A percentile compares a stretch with the other conserved stretches of the same genome.
Conservation (phyloP, 2,329 filamentous ascomycete genomes). For the Cyphellophora europaea region DNA sequence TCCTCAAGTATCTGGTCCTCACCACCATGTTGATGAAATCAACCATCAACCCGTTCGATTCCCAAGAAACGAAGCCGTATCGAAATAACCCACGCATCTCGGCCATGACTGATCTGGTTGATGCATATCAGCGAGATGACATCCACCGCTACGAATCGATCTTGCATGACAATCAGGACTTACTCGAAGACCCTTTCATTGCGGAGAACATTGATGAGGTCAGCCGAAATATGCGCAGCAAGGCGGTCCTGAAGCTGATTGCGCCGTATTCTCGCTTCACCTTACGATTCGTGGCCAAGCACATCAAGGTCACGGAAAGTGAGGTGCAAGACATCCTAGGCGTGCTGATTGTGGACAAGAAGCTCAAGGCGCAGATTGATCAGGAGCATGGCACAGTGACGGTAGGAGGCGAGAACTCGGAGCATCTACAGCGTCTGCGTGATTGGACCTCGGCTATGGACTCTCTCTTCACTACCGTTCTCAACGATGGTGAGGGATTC, state of each 20-base stretch:
- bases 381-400: conserved; percentile 77
- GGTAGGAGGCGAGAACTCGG: conserved; percentile 59
- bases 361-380: conserved; percentile 80
- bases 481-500: conserved; percentile 68
- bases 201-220: conserved; percentile 99
- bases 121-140: conserved; percentile 92
- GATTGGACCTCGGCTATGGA: conserved; percentile 64
- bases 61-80: conserved; percentile 97
- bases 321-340: conserved; percentile 96
- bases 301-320: conserved; percentile 72
- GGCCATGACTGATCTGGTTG: conserved; percentile 94
- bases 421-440: conserved; percentile 63
- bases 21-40: conserved; percentile 99
- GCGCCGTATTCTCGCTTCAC: conserved; percentile 92
- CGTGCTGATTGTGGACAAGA: conserved; percentile 83
- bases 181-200: conserved; percentile 88
- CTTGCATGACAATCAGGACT: conserved; percentile 75
- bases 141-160: conserved; percentile 86
- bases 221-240: conserved; percentile 94
- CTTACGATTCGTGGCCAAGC: conserved; percentile 74
- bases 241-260: conserved; percentile 85
- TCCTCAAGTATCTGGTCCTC: conserved; percentile 90
- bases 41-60: conserved; percentile 97
- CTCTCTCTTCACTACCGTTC: conserved; percentile 59
- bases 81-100: conserved; percentile 90